phyloP scores from a whole-genome alignment of 2,329 filamentous ascomycete genomes.

The Amauroascus niger region DNA sequence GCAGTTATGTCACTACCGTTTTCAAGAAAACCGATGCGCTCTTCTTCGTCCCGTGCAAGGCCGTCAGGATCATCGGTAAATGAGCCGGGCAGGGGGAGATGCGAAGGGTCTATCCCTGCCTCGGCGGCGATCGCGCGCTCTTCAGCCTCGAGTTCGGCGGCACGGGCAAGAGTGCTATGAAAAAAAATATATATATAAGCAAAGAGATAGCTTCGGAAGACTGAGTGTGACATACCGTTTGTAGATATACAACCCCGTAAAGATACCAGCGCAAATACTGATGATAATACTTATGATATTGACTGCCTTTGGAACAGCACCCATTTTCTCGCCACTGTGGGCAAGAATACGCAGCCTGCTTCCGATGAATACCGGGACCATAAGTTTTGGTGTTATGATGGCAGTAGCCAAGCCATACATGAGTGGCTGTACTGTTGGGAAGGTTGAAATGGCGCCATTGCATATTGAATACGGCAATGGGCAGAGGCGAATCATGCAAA shows the following conservation, averaged over 20 bases:
- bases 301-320: conserved; percentile 62
- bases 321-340: conserved; percentile 78
- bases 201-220: background rate
- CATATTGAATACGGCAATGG: conserved; percentile 86
- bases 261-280: conserved; percentile 60
- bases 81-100: conserved; percentile 16
- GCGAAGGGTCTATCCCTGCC: conserved; percentile 23
- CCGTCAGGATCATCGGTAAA: conserved; percentile 32
- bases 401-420: conserved; percentile 75
- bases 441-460: conserved; percentile 89
- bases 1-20: conserved; percentile 35
- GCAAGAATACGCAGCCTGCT: conserved; percentile 70
- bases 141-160: conserved; percentile 41
- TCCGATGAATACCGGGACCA: conserved; percentile 90
- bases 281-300: conserved; percentile 75
- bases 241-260: conserved; percentile 80
- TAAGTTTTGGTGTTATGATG: conserved; percentile 70
- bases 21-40: conserved; percentile 33
- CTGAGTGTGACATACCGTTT: conserved; percentile 38
- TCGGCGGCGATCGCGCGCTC: conserved; percentile 34
- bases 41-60: conserved; percentile 37
- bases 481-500: conserved; percentile 86
- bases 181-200: background rate
- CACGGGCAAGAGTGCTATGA: conserved; percentile 39
- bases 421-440: conserved; percentile 70